phyloP scores from a whole-genome alignment of 2,329 filamentous ascomycete genomes.

The Claviceps quebecensis region DNA sequence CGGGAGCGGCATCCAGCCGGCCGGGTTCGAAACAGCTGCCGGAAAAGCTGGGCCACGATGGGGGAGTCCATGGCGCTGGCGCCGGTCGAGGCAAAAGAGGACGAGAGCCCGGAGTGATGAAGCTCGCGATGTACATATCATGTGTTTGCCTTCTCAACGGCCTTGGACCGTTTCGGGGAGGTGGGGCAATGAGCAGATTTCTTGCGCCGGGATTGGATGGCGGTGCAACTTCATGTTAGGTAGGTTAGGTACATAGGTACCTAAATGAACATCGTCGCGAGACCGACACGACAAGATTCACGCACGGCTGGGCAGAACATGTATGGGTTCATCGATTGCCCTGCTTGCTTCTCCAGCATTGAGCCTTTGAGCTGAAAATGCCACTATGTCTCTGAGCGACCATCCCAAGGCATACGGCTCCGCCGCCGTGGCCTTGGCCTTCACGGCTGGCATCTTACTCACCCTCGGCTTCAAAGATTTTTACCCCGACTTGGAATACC shows the following conservation, averaged over 20 bases:
- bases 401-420: conserved; percentile 49
- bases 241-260: no score
- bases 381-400: conserved; percentile 42
- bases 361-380: not conserved
- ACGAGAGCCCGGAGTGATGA: not conserved
- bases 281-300: no score
- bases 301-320: not conserved
- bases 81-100: not conserved
- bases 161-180: not conserved
- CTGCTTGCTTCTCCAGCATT: not conserved
- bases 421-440: conserved; percentile 55
- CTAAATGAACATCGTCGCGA: no score
- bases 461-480: conserved; percentile 69
- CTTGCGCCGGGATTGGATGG: not conserved
- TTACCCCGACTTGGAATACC: conserved; percentile 58
- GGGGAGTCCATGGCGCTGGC: conserved; percentile 60
- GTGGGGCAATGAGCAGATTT: not conserved
- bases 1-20: conserved; percentile 20
- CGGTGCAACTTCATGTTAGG: not conserved
- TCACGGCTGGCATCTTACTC: conserved; percentile 61
- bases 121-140: not conserved
- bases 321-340: not conserved
- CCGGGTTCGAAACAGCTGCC: conserved; percentile 65
- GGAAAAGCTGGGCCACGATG: conserved; percentile 63
- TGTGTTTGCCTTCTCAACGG: not conserved